Base-by-base conservation (phyloP, 768 basidiomycete genomes). In the Symmetrospora coprosmae region DNA sequence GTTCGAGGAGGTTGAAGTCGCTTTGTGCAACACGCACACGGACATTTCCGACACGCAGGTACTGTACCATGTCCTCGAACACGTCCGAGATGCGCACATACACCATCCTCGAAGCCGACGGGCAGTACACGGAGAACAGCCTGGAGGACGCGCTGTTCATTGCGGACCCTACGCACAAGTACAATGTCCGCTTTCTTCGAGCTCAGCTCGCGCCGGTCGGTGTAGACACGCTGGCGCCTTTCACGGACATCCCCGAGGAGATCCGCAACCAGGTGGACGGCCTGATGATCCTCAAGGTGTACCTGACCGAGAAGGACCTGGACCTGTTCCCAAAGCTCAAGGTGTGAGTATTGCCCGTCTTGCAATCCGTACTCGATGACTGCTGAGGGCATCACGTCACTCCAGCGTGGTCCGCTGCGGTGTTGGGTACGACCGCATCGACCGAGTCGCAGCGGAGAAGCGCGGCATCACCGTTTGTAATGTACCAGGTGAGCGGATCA, bases 341-440 rank as follows among this genome's bases (percentile, higher is more conserved):
- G 37, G 66, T 67, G 55, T 58, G 35, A 19, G 55, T 47, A 19
- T 4, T 21, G 17, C 25, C 34, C 19, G 27, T 9, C 25, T 8
- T 31, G 13, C 27, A 27, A 16, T 50, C 4, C 13, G 27, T 16
- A n/a, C n/a, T n/a, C n/a, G n/a, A 35, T 50, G n/a, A 50, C 31
- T 6, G 45, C 9, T 23, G 11, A 11, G n/a, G 27, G 11, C 27
- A 46, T 9, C 5, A 49, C 7, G 47, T 31, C 23, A 49, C 33
- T 13, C 5, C 39, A 37, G 38, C 0, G 58, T 62, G 0, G 56
- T 68, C 1, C 50, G 64, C 0, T 46, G 48, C 43, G 67, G 67
- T 9, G 67, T 67, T 1, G 67, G 67, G 0, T 67, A 65, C 30
- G 67, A 68, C 28, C 35, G 64, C 2, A 45, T 68, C 5, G 67